Base-by-base conservation (phyloP, 495 filamentous ascomycete species). In the Gamarada debralockiae region DNA sequence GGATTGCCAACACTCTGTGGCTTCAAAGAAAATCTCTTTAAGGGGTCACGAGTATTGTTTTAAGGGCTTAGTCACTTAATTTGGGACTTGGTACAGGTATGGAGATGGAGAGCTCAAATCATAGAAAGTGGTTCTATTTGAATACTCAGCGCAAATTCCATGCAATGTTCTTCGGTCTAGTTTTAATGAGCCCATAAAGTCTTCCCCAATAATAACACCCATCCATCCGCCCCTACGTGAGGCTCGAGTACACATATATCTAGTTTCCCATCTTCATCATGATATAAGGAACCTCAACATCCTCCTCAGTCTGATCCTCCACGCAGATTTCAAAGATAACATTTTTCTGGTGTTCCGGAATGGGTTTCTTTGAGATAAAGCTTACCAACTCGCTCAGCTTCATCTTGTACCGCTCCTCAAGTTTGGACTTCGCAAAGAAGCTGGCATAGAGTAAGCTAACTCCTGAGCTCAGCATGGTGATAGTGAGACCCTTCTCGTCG, bases 231-330 rank as follows among this genome's bases (percentile, higher is more conserved):
- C n/a, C n/a, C 31, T n/a, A 34, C 31, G n/a, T 34, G n/a, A 8
- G 8, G n/a, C 8, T n/a, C n/a, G 31, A 34, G 31, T 8, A n/a
- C 42, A 27, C 10, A 6, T 24, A 48, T 46, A 25, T 55, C 53
- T 53, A 57, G 13, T 50, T 53, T 9, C 40, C 48, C 58, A 60
- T 50, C 24, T 85, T 90, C 59, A 95, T 81, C 86, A 92, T 96
- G 63, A 97, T 89, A 67, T 96, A 97, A 7, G 95, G 95, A 58
- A 97, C 85, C 72, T 99, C 95, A 4, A 97, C 92, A 70, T 99
- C 95, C 73, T 97, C 89, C 50, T 86, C 93, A 2, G 81, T 86
- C 63, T 80, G 71, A 62, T 97, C 95, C 67, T 99, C 95, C 5
- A 86, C 89, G 10, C 90, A 93, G 59, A 97, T 85, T 75, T 97